Base-by-base conservation (phyloP, 2,329 filamentous ascomycete species). In the Scytalidium sp. region DNA sequence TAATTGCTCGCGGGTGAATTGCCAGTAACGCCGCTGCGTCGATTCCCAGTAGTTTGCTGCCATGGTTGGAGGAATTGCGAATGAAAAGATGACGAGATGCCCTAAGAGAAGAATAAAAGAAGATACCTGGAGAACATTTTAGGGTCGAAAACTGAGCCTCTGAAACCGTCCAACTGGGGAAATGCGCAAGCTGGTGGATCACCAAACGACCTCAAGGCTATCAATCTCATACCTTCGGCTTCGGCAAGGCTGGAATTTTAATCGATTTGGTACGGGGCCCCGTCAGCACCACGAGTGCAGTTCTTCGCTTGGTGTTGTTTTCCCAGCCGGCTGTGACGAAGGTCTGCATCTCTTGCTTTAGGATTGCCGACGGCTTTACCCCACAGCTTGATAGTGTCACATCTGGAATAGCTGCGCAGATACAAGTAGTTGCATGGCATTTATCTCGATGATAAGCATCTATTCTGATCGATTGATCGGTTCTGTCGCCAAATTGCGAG, bases 31-130 rank as follows among this genome's bases (percentile, higher is more conserved):
- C 60, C 87, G 83, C 72, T 99, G 94, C 21, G 90, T 94, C 49
- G 94, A 97, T 56, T 90, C 87, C 92, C 92, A 99, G 74, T 93
- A 99, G 71, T 93, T 97, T 65, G 92, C 89, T 27, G 93, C 90
- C 93, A 97, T 97, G 47, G 17, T 15, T 10, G 32, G 32, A 10
- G 32, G 15, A 15, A 10, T 36, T 5, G 32, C 5, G 17, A 36
- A 36, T 36, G 25, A 36, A 36, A n/a, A n/a, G n/a, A 36, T 36
- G 11, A 15, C 32, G 17, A 36, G 17, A 36, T n/a, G 4, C 11
- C 13, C 25, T 13, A 29, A 29, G 25, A 13, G 25, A 13, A 7
- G 25, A 29, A 29, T 13, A 8, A 29, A 36, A 4, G 5, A 36
- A 36, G 13, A 36, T n/a, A n/a, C n/a, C n/a, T n/a, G n/a, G n/a